Evolutionary conservation across 2,329 filamentous ascomycete species (phyloP).

Genomic region (Ophiosphaerella herpotricha): DNA sequence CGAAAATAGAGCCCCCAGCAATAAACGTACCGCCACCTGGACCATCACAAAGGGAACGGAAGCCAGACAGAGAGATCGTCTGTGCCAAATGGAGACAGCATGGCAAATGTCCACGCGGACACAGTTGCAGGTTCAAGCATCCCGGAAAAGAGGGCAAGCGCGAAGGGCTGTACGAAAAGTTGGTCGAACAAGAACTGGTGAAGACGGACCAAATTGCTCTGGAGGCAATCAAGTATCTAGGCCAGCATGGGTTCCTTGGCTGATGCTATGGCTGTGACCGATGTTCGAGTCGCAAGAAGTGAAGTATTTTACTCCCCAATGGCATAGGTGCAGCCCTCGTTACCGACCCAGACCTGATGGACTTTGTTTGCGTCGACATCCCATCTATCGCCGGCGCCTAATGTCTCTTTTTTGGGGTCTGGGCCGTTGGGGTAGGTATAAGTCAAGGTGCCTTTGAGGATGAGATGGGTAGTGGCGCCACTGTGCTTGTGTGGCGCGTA

Average conservation of each 20-base stretch:
- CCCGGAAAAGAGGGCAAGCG: conserved; percentile 24
- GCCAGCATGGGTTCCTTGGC: conserved; percentile 49
- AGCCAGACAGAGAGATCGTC: conserved; percentile 10
- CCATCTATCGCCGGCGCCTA: conserved; percentile 64
- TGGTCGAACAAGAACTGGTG: conserved; percentile 53
- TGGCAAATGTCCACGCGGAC: conserved; percentile 34
- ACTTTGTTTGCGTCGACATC: conserved; percentile 67
- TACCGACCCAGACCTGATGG: conserved; percentile 73
- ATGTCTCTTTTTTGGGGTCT: conserved; percentile 60
- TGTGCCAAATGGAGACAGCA: conserved; percentile 32
- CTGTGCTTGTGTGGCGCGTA: conserved; percentile 70
- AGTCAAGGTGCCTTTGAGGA: conserved; percentile 67
- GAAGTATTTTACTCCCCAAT: conserved; percentile 56
- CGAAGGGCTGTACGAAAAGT: conserved; percentile 33
- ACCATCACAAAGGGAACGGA: conserved; percentile 5
- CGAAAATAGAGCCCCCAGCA: conserved; percentile 34
- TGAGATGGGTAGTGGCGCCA: conserved; percentile 70
- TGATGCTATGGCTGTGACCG: conserved; percentile 4
- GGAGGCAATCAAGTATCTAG: conserved; percentile 54
- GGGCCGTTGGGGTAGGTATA: conserved; percentile 68
- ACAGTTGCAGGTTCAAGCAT: conserved; percentile 33
- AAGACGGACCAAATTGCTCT: conserved; percentile 50
- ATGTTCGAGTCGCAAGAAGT: no score
- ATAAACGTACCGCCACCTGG: conserved; percentile 20
- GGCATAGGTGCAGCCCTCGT: conserved; percentile 69